phyloP scores from a whole-genome alignment of 352 stramenopile species.

The Phytophthora aleatoria region DNA sequence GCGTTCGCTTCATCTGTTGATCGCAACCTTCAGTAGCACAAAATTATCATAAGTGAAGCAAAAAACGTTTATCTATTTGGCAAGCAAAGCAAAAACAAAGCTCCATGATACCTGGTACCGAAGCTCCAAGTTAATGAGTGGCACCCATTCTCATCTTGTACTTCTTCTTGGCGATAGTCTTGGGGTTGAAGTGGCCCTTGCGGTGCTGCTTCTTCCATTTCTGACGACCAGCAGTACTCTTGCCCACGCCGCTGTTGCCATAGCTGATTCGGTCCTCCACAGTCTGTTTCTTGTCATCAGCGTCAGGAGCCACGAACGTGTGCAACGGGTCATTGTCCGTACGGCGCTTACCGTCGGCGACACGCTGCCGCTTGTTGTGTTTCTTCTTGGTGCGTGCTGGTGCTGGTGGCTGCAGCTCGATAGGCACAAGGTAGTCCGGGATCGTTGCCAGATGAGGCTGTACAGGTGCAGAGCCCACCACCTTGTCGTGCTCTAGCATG shows the following conservation, averaged over 20 bases:
- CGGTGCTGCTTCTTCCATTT: slow-evolving; percentile 92
- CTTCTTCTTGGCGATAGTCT: slow-evolving; percentile 89
- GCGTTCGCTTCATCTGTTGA: slow-evolving; percentile 58
- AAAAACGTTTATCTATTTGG: slow-evolving; percentile 52
- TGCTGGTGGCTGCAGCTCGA: slow-evolving; percentile 91
- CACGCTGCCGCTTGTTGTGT: slow-evolving; percentile 69
- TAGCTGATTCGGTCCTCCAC: slow-evolving; percentile 89
- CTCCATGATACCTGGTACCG: slow-evolving; percentile 14
- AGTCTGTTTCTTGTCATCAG: slow-evolving; percentile 55
- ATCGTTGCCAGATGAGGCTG: slow-evolving; percentile 95
- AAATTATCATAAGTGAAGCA: slow-evolving; percentile 19
- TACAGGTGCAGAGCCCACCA: slow-evolving; percentile 92
- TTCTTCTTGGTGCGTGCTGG: slow-evolving; percentile 71
- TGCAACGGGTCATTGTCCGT: slow-evolving; percentile 98
- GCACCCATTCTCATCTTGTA: slow-evolving; percentile 74
- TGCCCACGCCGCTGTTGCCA: slow-evolving; percentile 90
- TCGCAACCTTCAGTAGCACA: slow-evolving; percentile 31
- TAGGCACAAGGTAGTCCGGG: slow-evolving; percentile 98
- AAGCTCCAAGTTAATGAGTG: slow-evolving; percentile 45
- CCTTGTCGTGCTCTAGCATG: slow-evolving; percentile 97
- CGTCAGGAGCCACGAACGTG: slow-evolving; percentile 85
- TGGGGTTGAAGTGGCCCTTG: slow-evolving; percentile 93
- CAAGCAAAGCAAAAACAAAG: slow-evolving; percentile 31
- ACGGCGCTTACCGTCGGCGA: slow-evolving; percentile 75
- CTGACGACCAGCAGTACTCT: slow-evolving; percentile 93